A percentile compares a stretch with the other conserved stretches of the same genome.
These are phyloP conservation scores for Pseudogymnoascus sp. DNA, from an alignment of 2,329 filamentous ascomycete species.

Conservation along the genomic window DNA sequence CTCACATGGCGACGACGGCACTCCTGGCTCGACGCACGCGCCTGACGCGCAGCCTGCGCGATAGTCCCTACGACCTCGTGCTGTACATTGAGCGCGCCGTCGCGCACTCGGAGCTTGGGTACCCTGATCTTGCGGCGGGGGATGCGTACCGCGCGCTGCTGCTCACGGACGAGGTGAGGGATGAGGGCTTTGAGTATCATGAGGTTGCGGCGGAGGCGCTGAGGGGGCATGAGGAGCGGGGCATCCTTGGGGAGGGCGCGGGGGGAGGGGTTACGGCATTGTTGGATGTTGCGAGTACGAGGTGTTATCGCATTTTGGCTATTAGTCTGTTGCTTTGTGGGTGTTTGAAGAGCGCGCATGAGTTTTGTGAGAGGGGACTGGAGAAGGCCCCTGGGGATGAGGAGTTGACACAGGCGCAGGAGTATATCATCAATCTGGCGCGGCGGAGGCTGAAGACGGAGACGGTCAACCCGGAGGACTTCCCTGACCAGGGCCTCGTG, in stretches of 20 bases:
- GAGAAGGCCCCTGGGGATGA: conserved; percentile 45
- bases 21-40: conserved; percentile 48
- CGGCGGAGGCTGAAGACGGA: conserved; percentile 38
- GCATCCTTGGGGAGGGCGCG: conserved; percentile 18
- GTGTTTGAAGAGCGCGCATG: conserved; percentile 59
- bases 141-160: conserved; percentile 90
- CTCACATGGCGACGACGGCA: conserved; percentile 11
- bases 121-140: conserved; percentile 81
- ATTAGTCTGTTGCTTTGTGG: conserved; percentile 55
- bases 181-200: conserved; percentile 78
- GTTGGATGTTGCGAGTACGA: conserved; percentile 40
- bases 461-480: conserved; percentile 42
- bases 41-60: conserved; percentile 47
- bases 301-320: conserved; percentile 52
- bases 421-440: conserved; percentile 46
- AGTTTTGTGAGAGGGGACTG: conserved; percentile 57
- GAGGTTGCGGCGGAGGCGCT: conserved; percentile 48
- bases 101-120: conserved; percentile 66
- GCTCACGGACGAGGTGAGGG: conserved; percentile 69
- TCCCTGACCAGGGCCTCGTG: conserved; percentile 63
- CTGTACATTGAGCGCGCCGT: conserved; percentile 62
- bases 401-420: conserved; percentile 46
- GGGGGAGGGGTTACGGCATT: conserved; percentile 30
- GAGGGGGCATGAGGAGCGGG: conserved; percentile 9
- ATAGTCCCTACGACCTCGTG: conserved; percentile 52